Conservation (phyloP, 352 stramenopile genomes). For the Pythium sukuiense region DNA sequence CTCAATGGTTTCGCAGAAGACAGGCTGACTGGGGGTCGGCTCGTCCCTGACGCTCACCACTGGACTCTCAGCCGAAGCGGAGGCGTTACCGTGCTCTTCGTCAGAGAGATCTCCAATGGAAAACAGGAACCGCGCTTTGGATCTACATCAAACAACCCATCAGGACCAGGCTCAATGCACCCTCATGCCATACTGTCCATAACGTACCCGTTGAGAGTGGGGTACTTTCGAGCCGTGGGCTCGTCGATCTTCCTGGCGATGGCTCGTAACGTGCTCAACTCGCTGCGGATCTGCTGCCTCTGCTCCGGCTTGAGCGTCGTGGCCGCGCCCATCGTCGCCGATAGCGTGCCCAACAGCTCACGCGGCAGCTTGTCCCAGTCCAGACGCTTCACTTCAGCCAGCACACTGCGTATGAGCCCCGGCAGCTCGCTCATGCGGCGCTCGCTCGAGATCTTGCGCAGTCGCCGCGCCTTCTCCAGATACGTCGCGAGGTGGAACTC, state of each 20-base stretch:
- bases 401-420: conserved; percentile 2
- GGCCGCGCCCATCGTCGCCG: conserved; percentile 11
- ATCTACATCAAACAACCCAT: background rate
- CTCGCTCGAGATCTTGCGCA: conserved; percentile 22
- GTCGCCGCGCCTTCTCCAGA: conserved; percentile 15
- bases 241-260: conserved; percentile 11
- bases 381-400: conserved; percentile 3
- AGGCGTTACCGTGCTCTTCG: background rate
- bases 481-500: conserved; percentile 11
- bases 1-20: background rate
- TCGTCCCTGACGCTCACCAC: too few species aligned
- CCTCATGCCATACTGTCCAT: too few species aligned
- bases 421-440: conserved; percentile 15
- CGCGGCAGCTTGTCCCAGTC: conserved; percentile 14
- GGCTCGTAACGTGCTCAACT: background rate
- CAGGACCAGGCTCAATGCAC: too few species aligned
- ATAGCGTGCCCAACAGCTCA: conserved; percentile 14
- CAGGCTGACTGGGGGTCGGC: too few species aligned
- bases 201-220: conserved; percentile 9
- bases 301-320: conserved; percentile 16
- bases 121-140: conserved; percentile 17
- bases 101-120: conserved; percentile 1
- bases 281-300: background rate
- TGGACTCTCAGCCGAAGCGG: too few species aligned
- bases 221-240: conserved; percentile 3